Percentiles rank a stretch among this genome's conserved stretches.
Conservation (phyloP, 495 filamentous ascomycete species). For the Parathielavia hyrcaniae region DNA sequence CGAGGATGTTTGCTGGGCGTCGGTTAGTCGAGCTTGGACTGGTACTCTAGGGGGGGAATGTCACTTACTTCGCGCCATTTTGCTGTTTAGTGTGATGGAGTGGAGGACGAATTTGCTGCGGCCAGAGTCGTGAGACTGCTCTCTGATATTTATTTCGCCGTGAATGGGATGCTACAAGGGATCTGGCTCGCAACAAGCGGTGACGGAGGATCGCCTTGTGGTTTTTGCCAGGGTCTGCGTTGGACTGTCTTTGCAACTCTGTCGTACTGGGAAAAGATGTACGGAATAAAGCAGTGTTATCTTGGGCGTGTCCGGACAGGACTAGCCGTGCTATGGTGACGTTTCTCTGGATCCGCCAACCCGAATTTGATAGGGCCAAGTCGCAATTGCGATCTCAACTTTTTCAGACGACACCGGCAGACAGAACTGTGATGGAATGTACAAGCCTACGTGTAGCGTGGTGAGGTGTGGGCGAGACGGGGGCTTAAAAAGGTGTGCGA, state of each 20-base stretch:
- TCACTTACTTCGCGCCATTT: slow-evolving; percentile 15
- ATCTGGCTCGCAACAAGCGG: too few relatives aligned
- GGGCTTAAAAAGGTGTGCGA: background rate
- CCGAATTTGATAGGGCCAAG: background rate
- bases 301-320: background rate
- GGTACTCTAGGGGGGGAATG: background rate
- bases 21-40: background rate
- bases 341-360: background rate
- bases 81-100: background rate
- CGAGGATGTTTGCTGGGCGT: slow-evolving; percentile 33
- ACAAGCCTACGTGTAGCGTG: background rate
- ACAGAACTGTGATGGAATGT: background rate
- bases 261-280: background rate
- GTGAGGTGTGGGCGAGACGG: background rate
- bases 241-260: background rate
- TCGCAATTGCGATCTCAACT: background rate
- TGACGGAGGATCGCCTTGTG: background rate
- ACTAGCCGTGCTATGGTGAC: background rate
- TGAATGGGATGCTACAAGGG: too few relatives aligned
- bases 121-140: too few relatives aligned
- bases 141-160: too few relatives aligned
- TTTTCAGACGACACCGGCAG: background rate
- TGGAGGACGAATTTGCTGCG: background rate
- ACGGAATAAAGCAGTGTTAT: background rate
- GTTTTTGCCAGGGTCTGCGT: background rate